These are phyloP conservation scores for Eucalyptus polyanthemos DNA, from an alignment of 345 rosid genomes.

Conservation along the genomic window DNA sequence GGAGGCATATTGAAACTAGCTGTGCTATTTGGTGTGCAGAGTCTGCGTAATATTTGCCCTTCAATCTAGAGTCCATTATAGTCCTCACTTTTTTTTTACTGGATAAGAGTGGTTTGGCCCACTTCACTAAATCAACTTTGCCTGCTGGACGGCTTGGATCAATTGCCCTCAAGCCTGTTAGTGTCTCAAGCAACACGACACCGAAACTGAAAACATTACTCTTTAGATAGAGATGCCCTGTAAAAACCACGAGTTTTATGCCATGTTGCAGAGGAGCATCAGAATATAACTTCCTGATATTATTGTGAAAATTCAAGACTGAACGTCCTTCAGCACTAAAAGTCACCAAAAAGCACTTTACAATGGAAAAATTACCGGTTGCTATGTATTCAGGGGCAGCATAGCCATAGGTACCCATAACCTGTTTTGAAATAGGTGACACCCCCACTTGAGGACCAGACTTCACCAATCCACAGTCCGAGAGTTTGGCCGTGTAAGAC, in stretches of 20 bases:
- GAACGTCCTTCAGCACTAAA: no score
- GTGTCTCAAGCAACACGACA: not conserved
- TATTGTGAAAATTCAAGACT: no score
- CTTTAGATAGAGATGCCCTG: not conserved
- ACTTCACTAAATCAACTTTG: not conserved
- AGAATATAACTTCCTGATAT: no score
- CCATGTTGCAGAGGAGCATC: rapidly evolving
- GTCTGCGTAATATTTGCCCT: not conserved
- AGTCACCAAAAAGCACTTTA: not conserved
- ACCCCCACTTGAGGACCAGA: not conserved
- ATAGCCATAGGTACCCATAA: not conserved
- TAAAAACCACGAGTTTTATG: no score
- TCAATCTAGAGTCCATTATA: not conserved
- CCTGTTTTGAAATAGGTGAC: not conserved
- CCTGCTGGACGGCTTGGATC: not conserved
- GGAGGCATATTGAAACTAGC: not conserved
- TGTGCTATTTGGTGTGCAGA: not conserved
- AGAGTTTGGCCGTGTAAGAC: not conserved
- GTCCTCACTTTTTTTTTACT: not conserved
- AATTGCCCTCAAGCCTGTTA: not conserved
- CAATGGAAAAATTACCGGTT: not conserved
- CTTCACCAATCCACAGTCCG: not conserved
- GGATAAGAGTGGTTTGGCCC: not conserved
- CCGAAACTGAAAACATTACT: not conserved
- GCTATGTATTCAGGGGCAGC: not conserved